Evolutionary conservation across 192 early-diverging fungal species (phyloP).

Genomic region (Backusella tarrabulga): DNA sequence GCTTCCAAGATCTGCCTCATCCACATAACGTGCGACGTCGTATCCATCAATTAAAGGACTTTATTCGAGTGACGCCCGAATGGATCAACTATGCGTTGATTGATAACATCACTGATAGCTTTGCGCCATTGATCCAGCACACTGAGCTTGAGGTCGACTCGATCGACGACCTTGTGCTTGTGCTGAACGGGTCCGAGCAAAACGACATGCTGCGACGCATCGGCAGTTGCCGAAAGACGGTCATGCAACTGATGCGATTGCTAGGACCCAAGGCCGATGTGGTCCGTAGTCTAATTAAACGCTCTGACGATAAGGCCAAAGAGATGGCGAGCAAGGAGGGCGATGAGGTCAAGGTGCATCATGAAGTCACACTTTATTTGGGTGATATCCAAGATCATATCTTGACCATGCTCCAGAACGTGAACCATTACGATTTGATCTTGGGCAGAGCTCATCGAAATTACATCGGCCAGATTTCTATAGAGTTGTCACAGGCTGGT

Average conservation of each 20-base stretch:
- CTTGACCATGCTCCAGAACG: constrained; percentile 63
- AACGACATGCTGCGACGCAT: constrained; percentile 54
- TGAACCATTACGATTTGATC: constrained; percentile 73
- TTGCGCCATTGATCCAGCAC: constrained; percentile 70
- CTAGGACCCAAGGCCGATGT: constrained; percentile 55
- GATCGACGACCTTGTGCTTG: constrained; percentile 80
- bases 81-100: constrained; percentile 70
- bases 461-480: constrained; percentile 77
- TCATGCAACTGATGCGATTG: constrained; percentile 48
- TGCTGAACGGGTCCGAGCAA: constrained; percentile 68
- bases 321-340: constrained; percentile 2
- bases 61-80: constrained; percentile 62
- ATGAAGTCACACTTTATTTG: constrained; percentile 69
- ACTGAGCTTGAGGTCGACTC: constrained; percentile 80
- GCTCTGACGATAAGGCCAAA: constrained; percentile 40
- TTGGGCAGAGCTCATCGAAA: constrained; percentile 75
- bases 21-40: constrained; percentile 65
- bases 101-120: constrained; percentile 78
- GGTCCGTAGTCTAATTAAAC: constrained; percentile 54
- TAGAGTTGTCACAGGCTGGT: constrained; percentile 70
- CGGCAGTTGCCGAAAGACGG: constrained; percentile 46
- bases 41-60: constrained; percentile 67
- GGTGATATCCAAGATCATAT: constrained; percentile 83
- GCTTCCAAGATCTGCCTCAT: constrained; percentile 58
- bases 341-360: constrained; percentile 30